Evolutionary conservation across 1,284 basidiomycete genomes (phyloP).

Genomic region (Trichosporon inkin): DNA sequence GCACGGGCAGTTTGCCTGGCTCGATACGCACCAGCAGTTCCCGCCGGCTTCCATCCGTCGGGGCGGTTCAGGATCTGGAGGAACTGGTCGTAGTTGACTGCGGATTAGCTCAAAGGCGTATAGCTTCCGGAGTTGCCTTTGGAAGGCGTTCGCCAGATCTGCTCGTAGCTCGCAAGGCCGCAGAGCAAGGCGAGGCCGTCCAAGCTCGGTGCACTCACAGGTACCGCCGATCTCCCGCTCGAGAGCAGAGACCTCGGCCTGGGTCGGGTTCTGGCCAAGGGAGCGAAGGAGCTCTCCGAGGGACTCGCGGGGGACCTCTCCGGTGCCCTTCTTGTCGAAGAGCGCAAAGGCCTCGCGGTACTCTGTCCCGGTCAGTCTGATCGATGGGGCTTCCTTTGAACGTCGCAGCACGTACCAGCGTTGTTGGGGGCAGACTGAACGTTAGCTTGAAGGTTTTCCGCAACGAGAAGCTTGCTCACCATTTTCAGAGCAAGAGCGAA

Average conservation of each 20-base stretch:
- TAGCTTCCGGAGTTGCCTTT: not conserved
- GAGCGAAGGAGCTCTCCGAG: conserved; percentile 94
- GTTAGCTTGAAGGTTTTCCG: conserved; percentile 11
- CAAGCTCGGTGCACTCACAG: conserved; percentile 41
- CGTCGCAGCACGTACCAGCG: conserved; percentile 16
- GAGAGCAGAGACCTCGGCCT: conserved; percentile 87
- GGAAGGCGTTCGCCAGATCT: not conserved
- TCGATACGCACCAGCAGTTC: conserved; percentile 67
- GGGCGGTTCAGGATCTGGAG: conserved; percentile 87
- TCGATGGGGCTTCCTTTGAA: not conserved
- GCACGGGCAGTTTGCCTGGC: no score
- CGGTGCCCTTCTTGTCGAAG: conserved; percentile 94
- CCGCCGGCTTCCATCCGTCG: conserved; percentile 93
- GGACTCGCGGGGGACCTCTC: conserved; percentile 78
- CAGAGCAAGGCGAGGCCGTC: no score
- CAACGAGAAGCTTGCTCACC: no score
- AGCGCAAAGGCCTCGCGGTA: conserved; percentile 96
- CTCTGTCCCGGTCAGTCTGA: conserved; percentile 55
- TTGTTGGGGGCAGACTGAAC: conserved; percentile 25
- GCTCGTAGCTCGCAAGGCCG: no score
- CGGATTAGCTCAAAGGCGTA: not conserved
- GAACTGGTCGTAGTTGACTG: conserved; percentile 87
- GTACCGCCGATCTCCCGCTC: conserved; percentile 57
- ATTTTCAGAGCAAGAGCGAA: not conserved
- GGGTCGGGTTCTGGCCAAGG: conserved; percentile 96